Evolutionary conservation across 2,329 filamentous ascomycete genomes (phyloP).

Genomic region (Botrytis sinoallii): DNA sequence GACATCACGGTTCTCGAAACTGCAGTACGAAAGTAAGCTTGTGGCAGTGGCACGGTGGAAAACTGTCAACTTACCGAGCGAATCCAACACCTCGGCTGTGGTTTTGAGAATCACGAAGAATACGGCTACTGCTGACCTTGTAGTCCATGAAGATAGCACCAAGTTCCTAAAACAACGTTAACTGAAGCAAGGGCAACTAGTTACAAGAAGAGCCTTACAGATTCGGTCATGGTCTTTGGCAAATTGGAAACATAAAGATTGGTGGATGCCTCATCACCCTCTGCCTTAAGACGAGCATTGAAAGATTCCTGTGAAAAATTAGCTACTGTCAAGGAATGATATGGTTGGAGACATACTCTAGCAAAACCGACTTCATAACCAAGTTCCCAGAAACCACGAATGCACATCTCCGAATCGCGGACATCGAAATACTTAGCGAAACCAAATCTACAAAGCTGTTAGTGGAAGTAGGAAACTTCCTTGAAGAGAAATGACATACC

Average conservation of each 20-base stretch:
- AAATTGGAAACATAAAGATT: slow-evolving; percentile 98
- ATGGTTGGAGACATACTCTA: slow-evolving; percentile 55
- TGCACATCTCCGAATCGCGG: slow-evolving; percentile 89
- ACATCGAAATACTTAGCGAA: slow-evolving; percentile 94
- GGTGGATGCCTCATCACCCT: slow-evolving; percentile 84
- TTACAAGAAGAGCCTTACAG: slow-evolving; percentile 56
- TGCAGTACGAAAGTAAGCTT: slow-evolving; percentile 41
- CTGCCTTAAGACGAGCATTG: slow-evolving; percentile 95
- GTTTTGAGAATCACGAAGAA: slow-evolving; percentile 85
- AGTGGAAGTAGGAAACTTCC: neutral
- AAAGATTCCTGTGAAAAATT: slow-evolving; percentile 75
- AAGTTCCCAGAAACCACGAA: slow-evolving; percentile 88
- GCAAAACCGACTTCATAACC: slow-evolving; percentile 98
- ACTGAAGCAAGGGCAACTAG: slow-evolving; percentile 26
- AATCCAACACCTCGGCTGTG: slow-evolving; percentile 97
- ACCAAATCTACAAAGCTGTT: slow-evolving; percentile 65
- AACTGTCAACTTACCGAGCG: slow-evolving; percentile 66
- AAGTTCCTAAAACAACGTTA: slow-evolving; percentile 55
- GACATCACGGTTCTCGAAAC: slow-evolving; percentile 83
- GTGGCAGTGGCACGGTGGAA: neutral
- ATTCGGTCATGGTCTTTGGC: slow-evolving; percentile 86
- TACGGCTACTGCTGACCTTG: slow-evolving; percentile 88
- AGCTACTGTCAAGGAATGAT: slow-evolving; percentile 26
- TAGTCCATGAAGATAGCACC: slow-evolving; percentile 75
- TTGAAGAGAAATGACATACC: slow-evolving; percentile 53